These are phyloP conservation scores for Acanthochlamys bracteata DNA, from an alignment of 106 monocot species.

Conservation along the genomic window DNA sequence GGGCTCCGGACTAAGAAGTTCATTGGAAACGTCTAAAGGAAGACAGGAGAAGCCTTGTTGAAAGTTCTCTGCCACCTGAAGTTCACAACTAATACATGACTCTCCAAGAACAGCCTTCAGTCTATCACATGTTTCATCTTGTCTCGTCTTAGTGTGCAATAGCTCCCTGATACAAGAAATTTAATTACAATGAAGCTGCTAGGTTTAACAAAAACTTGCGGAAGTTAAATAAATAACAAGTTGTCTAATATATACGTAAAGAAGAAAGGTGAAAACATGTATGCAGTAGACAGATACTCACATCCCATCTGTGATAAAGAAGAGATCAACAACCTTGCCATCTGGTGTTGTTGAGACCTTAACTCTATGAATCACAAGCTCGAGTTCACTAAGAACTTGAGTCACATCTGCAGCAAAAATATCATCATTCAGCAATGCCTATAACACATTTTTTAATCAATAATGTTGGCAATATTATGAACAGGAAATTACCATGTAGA, in stretches of 20 bases:
- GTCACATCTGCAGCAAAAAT: slow-evolving; percentile 59
- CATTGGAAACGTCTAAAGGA: slow-evolving; percentile 38
- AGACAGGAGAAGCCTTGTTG: slow-evolving; percentile 68
- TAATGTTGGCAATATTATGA: neutral
- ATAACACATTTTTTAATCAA: neutral
- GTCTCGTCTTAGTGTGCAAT: slow-evolving; percentile 60
- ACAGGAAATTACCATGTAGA: slow-evolving; percentile 55
- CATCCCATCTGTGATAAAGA: slow-evolving; percentile 85
- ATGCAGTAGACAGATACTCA: slow-evolving; percentile 21
- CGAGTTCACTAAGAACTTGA: slow-evolving; percentile 68
- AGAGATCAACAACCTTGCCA: slow-evolving; percentile 79
- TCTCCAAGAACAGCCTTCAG: slow-evolving; percentile 52
- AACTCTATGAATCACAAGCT: slow-evolving; percentile 76
- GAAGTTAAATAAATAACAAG: too few species aligned
- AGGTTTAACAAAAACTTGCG: too few species aligned
- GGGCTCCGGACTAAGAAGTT: slow-evolving; percentile 52
- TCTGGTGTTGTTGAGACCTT: slow-evolving; percentile 96
- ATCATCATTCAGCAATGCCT: neutral
- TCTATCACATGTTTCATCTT: slow-evolving; percentile 60
- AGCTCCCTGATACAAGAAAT: slow-evolving; percentile 47
- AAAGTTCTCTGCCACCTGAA: slow-evolving; percentile 45
- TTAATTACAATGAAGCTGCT: neutral
- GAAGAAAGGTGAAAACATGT: too few species aligned
- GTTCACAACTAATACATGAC: slow-evolving; percentile 58
- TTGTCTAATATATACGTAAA: too few species aligned